phyloP scores from a whole-genome alignment of 495 filamentous ascomycete species.

The Daldinia grandis region DNA sequence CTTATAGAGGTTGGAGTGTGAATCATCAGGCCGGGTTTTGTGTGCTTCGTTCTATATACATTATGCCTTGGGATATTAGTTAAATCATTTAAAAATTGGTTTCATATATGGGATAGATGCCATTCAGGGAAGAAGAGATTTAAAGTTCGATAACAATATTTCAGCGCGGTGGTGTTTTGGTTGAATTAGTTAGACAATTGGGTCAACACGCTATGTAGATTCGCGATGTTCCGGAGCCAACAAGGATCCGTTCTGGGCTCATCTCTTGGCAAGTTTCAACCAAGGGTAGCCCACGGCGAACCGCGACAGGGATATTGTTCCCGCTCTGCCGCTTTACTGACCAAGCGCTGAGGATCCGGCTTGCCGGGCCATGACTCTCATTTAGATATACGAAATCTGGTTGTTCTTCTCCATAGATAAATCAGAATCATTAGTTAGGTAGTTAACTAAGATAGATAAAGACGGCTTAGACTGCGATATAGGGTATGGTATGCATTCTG shows the following conservation, averaged over 20 bases:
- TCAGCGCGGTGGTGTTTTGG: conserved; percentile 7
- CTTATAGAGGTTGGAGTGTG: conserved; percentile 5
- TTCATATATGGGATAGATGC: background rate
- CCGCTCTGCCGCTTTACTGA: conserved; percentile 8
- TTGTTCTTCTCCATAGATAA: background rate
- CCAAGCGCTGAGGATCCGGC: conserved; percentile 26
- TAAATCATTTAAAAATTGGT: background rate
- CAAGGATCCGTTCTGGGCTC: conserved; percentile 14
- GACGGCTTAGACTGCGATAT: background rate
- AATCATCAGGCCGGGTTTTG: conserved; percentile 3
- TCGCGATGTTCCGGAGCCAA: conserved; percentile 19
- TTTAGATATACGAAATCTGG: background rate
- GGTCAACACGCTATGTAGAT: conserved; percentile 16
- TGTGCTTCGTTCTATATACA: background rate
- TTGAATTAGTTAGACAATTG: conserved; percentile 5
- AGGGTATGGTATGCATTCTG: background rate
- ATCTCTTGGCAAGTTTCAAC: conserved; percentile 41
- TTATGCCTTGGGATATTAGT: background rate
- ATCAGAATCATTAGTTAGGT: background rate
- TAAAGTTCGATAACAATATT: background rate
- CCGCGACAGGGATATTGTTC: conserved; percentile 23
- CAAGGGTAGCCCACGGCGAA: background rate
- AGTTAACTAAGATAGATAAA: background rate
- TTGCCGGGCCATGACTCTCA: conserved; percentile 9
- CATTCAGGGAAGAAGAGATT: background rate